phyloP scores from a whole-genome alignment of 2,329 filamentous ascomycete species.

The Aspergillus sojae region DNA sequence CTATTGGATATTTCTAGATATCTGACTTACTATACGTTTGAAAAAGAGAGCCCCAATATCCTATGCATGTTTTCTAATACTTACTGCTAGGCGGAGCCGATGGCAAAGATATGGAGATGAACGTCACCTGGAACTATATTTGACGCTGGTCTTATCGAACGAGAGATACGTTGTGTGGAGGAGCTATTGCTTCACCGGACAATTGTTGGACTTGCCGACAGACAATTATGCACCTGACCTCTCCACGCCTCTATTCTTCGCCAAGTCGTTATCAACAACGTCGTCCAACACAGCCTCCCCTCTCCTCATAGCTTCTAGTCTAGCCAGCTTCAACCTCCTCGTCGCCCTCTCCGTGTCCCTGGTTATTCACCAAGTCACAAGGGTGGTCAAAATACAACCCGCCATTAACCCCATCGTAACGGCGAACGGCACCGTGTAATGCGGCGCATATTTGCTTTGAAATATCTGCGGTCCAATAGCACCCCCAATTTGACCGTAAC shows the following conservation, averaged over 20 bases:
- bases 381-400: constrained; percentile 45
- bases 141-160: too few relatives aligned
- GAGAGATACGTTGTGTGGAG: not conserved
- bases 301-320: constrained; percentile 44
- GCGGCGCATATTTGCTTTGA: constrained; percentile 47
- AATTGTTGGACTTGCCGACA: not conserved
- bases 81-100: too few relatives aligned
- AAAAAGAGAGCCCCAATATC: too few relatives aligned
- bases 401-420: constrained; percentile 50
- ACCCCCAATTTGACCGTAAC: constrained; percentile 54
- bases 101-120: too few relatives aligned
- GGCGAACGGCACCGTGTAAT: constrained; percentile 49
- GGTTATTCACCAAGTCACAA: constrained; percentile 52
- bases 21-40: too few relatives aligned
- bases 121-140: too few relatives aligned
- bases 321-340: constrained; percentile 46
- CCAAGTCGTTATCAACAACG: constrained; percentile 44
- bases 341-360: constrained; percentile 50
- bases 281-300: constrained; percentile 49
- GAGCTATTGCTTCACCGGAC: not conserved
- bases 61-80: too few relatives aligned
- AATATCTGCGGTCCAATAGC: constrained; percentile 54
- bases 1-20: too few relatives aligned
- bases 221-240: not conserved
- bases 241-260: constrained; percentile 7